phyloP scores from a whole-genome alignment of 2,329 filamentous ascomycete genomes.

The Clathrospora elynae region DNA sequence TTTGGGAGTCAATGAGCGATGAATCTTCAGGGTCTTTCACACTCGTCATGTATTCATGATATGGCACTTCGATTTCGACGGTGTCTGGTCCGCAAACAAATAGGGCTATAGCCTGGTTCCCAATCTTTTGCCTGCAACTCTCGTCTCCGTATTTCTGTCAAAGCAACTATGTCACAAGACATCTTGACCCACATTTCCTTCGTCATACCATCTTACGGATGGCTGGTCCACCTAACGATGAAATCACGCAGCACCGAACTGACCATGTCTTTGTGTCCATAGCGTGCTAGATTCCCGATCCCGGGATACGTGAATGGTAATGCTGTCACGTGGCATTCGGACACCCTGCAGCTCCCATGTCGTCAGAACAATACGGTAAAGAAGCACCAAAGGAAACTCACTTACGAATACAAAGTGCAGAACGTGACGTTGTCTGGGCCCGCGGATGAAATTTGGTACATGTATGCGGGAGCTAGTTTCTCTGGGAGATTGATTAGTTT shows the following conservation, averaged over 20 bases:
- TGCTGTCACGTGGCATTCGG: slow-evolving; percentile 23
- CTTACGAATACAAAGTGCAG: slow-evolving; percentile 30
- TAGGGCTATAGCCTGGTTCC: slow-evolving; percentile 43
- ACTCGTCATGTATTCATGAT: slow-evolving; percentile 47
- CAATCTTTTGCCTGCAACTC: slow-evolving; percentile 21
- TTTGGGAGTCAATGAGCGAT: slow-evolving; percentile 49
- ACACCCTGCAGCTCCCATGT: background rate
- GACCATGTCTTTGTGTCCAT: slow-evolving; percentile 23
- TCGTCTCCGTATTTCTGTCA: no score
- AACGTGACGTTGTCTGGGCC: slow-evolving; percentile 31
- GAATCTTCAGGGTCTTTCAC: slow-evolving; percentile 47
- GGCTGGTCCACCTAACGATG: slow-evolving; percentile 22
- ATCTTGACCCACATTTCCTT: no score
- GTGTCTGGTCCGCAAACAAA: slow-evolving; percentile 47
- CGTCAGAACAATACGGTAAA: background rate
- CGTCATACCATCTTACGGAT: slow-evolving; percentile 4
- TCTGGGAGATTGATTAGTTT: slow-evolving; percentile 9
- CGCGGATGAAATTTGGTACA: slow-evolving; percentile 23
- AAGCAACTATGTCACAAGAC: no score
- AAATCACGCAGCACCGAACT: slow-evolving; percentile 31
- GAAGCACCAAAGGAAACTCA: background rate
- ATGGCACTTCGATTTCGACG: slow-evolving; percentile 47
- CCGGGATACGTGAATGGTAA: slow-evolving; percentile 31
- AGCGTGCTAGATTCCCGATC: slow-evolving; percentile 21
- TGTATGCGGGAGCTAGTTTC: slow-evolving; percentile 15